Evolutionary conservation across 352 stramenopile genomes (phyloP), one percentile per base, ranked within the genome.

Genomic region (Phytophthora meadii): DNA sequence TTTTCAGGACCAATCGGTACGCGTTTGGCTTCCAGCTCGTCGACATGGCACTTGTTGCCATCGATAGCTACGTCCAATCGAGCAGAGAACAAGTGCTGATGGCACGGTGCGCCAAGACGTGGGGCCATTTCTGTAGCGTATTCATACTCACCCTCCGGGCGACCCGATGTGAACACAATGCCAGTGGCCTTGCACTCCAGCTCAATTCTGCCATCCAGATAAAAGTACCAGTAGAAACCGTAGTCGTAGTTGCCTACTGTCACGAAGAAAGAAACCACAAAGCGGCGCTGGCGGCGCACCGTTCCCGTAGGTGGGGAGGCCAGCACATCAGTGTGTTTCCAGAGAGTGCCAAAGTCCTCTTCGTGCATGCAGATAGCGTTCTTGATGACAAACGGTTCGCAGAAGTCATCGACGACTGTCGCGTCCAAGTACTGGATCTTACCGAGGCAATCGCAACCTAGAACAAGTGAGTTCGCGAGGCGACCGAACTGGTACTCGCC

Each of bases 161-260:
- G 70, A n/a, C 86, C 77, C 17, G 90, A 94, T 0, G 87, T 95
- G 47, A 87, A 95, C 14, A 95, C 74, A 39, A 94, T 82, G 32
- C 87, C 87, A 4, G 82, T 93, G 17, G 92, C 72, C 64, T 91
- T 88, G 67, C 89, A 90, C 56, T 95, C 85, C 24, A 93, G 82
- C 58, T 95, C 82, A 60, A 95, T 90, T 34, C 65, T 79, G 37
- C 65, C 65, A 36, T 74, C 65, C 34, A 74, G 45, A 54, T 74
- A 74, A 25, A 74, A 74, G 65, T 74, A 74, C 65, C 65, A 74
- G 47, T 74, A 74, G 30, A 74, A 93, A 10, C 88, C 68, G 63
- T 93, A 95, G 64, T 95, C 87, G 60, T 95, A 95, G 70, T 95
- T 95, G 50, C 86, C 89, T 32, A 95, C 88, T 5, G 89, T 95